Evolutionary conservation across 371 early-diverging fungal genomes (phyloP), one percentile per base, ranked within the genome.

Genomic region (Mortierella sp.): DNA sequence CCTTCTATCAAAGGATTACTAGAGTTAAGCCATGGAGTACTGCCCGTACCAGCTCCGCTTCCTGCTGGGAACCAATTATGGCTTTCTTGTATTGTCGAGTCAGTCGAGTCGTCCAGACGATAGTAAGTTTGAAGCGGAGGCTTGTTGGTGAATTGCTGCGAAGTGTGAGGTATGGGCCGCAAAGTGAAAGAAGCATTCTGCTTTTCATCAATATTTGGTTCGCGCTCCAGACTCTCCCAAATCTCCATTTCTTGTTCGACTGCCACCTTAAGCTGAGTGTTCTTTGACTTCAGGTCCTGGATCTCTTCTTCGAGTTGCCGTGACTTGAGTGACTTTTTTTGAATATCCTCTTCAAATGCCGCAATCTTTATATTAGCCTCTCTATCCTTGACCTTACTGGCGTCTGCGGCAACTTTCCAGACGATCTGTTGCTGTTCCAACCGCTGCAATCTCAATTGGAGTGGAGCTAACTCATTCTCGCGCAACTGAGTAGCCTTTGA

Each of bases 321-420:
- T 12, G 62, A 34, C 34, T 53, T 58, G 1, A 40, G 19, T 0
- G 40, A 55, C 59, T 70, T 63, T 26, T 64, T 64, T 12, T 65
- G 67, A 23, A 59, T 54, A 19, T 75, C 75, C 62, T 80, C 70
- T n/a, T 80, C 79, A 7, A 73, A 37, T 0, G 69, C 45, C 4
- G 70, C 58, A 5, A 73, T 51, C 43, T 45, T 68, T 32, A 66
- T 32, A 5, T 40, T 60, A 6, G 70, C 63, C 60, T 78, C 66
- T 10, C 67, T 65, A 23, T 69, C 73, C 66, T 78, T 74, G 35
- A 63, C 71, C 65, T 68, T 74, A 22, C 64, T 80, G 15, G 81
- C 81, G 23, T 67, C 75, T 15, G 72, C 81, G 13, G 81, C 81
- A 1, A 80, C 81, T 60, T 71, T 66, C 81, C 81, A 80, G 9